Percentiles rank a stretch among this genome's conserved stretches.
Evolutionary conservation across 352 stramenopile genomes (phyloP).

Genomic region (Phytophthora citricola): DNA sequence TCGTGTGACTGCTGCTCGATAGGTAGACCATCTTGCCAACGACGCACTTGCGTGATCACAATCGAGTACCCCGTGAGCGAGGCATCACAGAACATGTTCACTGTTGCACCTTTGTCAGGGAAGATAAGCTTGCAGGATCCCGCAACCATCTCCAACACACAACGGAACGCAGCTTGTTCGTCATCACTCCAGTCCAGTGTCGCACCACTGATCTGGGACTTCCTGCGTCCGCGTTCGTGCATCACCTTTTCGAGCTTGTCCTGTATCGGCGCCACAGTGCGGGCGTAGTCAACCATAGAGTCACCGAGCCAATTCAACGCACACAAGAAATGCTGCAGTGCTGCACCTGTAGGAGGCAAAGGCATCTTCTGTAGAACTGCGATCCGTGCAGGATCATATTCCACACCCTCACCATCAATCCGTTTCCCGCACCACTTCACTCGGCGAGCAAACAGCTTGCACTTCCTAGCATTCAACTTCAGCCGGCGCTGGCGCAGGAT

Average conservation of each 20-base stretch:
- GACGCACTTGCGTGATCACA: constrained; percentile 7
- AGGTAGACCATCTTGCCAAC: constrained; percentile 2
- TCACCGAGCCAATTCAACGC: constrained; percentile 16
- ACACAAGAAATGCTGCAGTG: constrained; percentile 23
- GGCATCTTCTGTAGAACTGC: constrained; percentile 9
- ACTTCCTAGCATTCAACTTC: constrained; percentile 23
- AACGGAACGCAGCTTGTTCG: neutral
- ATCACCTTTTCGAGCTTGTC: constrained; percentile 9
- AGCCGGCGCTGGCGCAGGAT: constrained; percentile 4
- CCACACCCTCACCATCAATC: constrained; percentile 15
- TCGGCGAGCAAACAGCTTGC: constrained; percentile 15
- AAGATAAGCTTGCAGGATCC: constrained; percentile 16
- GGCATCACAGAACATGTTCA: constrained; percentile 17
- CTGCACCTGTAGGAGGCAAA: constrained; percentile 7
- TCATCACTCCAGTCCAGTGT: constrained; percentile 9
- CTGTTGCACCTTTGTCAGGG: neutral
- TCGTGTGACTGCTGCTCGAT: constrained; percentile 15
- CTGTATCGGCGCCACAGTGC: constrained; percentile 1
- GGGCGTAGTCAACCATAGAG: constrained; percentile 13
- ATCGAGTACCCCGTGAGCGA: constrained; percentile 1
- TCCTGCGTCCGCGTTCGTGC: constrained; percentile 4
- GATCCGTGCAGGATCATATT: neutral
- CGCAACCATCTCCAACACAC: constrained; percentile 8
- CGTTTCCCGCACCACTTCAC: constrained; percentile 23
- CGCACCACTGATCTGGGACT: constrained; percentile 12